phyloP scores from a whole-genome alignment of 2,329 filamentous ascomycete species.

The Fusarium globosum region DNA sequence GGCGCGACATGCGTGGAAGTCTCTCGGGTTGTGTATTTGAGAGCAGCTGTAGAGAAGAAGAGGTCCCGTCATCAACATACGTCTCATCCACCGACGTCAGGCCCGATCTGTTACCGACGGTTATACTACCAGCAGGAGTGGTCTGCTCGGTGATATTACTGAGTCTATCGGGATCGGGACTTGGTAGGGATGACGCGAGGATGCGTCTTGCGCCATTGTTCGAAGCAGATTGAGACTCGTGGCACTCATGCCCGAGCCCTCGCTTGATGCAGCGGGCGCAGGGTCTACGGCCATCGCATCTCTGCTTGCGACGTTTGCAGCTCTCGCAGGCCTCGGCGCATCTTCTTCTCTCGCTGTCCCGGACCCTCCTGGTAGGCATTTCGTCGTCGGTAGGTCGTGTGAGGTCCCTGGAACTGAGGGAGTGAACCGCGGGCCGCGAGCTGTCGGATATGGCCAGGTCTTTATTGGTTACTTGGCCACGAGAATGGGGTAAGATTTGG shows the following conservation, averaged over 20 bases:
- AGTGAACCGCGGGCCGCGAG: conserved; percentile 33
- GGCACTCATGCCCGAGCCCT: conserved; percentile 38
- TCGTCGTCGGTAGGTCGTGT: conserved; percentile 1
- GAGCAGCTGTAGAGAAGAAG: conserved; percentile 38
- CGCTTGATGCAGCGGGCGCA: conserved; percentile 42
- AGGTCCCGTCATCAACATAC: conserved; percentile 17
- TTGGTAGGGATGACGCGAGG: conserved; percentile 41
- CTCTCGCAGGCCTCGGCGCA: conserved; percentile 43
- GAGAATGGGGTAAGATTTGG: conserved; percentile 11
- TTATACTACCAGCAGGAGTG: conserved; percentile 25
- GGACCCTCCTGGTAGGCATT: conserved; percentile 43
- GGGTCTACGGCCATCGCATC: conserved; percentile 40
- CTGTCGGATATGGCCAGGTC: conserved; percentile 35
- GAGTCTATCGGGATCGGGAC: conserved; percentile 42
- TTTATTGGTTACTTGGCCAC: conserved; percentile 29
- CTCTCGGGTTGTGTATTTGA: conserved; percentile 39
- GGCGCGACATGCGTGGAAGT: conserved; percentile 46
- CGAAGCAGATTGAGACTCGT: conserved; percentile 17
- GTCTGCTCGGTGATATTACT: conserved; percentile 30
- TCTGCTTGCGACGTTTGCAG: conserved; percentile 43
- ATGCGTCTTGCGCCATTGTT: conserved; percentile 15
- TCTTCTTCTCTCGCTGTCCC: conserved; percentile 39
- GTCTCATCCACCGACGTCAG: conserved; percentile 18
- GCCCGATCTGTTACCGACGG: conserved; percentile 14
- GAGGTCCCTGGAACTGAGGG: conserved; percentile 5